Base-by-base conservation (phyloP, 2,329 filamentous ascomycete species). In the Albophoma yamanashiensis region DNA sequence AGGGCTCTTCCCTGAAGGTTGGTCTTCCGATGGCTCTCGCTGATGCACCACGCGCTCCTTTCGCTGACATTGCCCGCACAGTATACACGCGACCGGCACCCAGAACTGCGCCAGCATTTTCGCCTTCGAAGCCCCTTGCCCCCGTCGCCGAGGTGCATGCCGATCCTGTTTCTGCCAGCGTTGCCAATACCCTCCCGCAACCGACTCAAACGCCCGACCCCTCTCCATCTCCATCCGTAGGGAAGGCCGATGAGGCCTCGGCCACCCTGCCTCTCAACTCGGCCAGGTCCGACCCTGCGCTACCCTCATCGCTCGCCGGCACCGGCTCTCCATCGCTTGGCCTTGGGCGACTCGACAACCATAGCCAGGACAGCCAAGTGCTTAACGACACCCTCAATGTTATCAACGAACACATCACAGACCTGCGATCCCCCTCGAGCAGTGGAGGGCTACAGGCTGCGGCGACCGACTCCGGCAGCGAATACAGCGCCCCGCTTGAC, bases 361-460 rank as follows among this genome's bases (percentile, higher is more conserved):
- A 67, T 56, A 77, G 77, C 62, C 78, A 85, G 66, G 77, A 83
- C 58, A 82, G 76, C 69, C 89, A 90, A 14, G 92, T 97, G 57
- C 89, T 97, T 79, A 92, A 92, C 71, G 92, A 97, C 72, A 97
- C 93, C 0, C 77, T 97, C 58, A 96, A 92, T 69, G 93, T 97
- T 61, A 97, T 97, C 68, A 89, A 97, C 72, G 93, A 97, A 74
- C 93, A 97, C 71, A 96, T 97, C 67, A 96, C 91, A 50, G 89
- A 96, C 71, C 83, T 97, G 64, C 78, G 82, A 62, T 82, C 81
- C 22, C 76, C 82, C 8, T 76, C 79, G 6, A 78, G 74, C 62
- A 81, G 77, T 62, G 82, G 83, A 34, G 73, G 71, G 40, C 67
- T 87, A 64, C 77, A 83, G 64, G 68, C 80, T 59, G 74, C 76